Evolutionary conservation across 208 protist species (phyloP).

Genomic region (Crithidia sp.): DNA sequence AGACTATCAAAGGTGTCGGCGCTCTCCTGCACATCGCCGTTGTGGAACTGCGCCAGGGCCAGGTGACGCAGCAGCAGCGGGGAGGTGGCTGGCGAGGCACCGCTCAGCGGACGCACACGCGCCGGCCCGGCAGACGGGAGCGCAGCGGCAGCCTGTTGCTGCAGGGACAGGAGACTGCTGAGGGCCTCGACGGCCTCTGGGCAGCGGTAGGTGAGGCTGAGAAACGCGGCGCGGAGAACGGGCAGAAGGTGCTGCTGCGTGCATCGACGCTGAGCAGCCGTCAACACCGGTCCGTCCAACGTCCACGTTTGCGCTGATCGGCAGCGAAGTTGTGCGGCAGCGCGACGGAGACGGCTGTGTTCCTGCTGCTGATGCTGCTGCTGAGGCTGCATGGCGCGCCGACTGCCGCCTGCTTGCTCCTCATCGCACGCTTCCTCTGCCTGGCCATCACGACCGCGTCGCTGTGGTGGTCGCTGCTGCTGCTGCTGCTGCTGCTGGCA

Average conservation of each 20-base stretch:
- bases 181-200: constrained; percentile 34
- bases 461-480: constrained; percentile 15
- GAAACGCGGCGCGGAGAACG: constrained; percentile 37
- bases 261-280: constrained; percentile 16
- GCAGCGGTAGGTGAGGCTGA: constrained; percentile 42
- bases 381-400: too few relatives aligned
- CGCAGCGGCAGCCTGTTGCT: constrained; percentile 4
- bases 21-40: constrained; percentile 68
- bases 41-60: constrained; percentile 75
- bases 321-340: too few relatives aligned
- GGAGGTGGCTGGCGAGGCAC: constrained; percentile 28
- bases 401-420: background rate
- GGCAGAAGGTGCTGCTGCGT: constrained; percentile 33
- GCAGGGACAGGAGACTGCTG: constrained; percentile 6
- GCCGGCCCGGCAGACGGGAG: background rate
- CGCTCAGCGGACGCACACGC: background rate
- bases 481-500: background rate
- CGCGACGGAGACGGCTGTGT: too few relatives aligned
- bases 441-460: constrained; percentile 13
- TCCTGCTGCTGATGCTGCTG: too few relatives aligned
- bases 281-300: constrained; percentile 12
- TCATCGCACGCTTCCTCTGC: background rate
- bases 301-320: background rate
- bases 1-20: constrained; percentile 56
- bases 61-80: constrained; percentile 58